These are phyloP conservation scores for Exophiala dermatitidis DNA, from an alignment of 2,329 filamentous ascomycete species.

Conservation along the genomic window DNA sequence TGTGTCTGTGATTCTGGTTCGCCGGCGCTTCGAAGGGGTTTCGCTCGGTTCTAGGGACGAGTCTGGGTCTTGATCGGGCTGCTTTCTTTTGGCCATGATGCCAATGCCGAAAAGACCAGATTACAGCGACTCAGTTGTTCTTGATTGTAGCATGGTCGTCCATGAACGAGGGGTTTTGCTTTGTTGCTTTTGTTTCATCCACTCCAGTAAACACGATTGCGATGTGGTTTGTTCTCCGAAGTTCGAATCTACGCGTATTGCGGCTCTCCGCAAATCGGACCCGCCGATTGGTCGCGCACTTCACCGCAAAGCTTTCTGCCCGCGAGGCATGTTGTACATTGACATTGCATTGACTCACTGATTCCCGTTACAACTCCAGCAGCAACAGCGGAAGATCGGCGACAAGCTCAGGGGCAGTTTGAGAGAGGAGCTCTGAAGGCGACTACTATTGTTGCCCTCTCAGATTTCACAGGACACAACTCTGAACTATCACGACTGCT, in stretches of 20 bases:
- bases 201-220: neutral
- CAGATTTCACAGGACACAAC: too few species aligned
- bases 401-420: neutral
- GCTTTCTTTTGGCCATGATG: slow-evolving; percentile 14
- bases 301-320: slow-evolving; percentile 4
- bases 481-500: too few species aligned
- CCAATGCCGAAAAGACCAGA: too few species aligned
- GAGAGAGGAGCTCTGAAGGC: neutral
- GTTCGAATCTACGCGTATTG: neutral
- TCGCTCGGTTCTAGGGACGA: slow-evolving; percentile 3
- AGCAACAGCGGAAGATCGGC: too few species aligned
- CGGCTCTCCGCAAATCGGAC: slow-evolving; percentile 16
- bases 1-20: slow-evolving; percentile 3
- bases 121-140: too few species aligned
- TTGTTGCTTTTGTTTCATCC: neutral
- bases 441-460: too few species aligned
- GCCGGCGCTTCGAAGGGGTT: slow-evolving; percentile 20
- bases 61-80: neutral
- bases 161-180: neutral
- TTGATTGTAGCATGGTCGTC: too few species aligned
- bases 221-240: neutral
- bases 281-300: slow-evolving; percentile 14
- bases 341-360: neutral
- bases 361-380: neutral
- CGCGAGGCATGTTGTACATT: neutral